Percentiles rank a stretch among this genome's conserved stretches.
phyloP scores from a whole-genome alignment of 768 basidiomycete species.

The Mycena maculata region DNA sequence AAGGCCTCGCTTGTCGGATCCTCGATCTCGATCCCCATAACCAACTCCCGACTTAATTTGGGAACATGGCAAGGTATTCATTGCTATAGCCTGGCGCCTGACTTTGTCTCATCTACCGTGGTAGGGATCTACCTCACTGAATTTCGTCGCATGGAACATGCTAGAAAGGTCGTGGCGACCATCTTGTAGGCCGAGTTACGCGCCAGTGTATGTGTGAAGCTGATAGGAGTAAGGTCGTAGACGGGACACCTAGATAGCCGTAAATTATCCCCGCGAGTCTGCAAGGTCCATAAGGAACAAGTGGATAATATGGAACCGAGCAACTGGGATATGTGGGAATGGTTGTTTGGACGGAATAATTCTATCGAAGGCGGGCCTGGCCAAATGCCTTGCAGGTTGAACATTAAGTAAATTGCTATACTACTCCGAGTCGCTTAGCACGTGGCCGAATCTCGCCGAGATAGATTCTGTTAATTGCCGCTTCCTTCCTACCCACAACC shows the following conservation, averaged over 20 bases:
- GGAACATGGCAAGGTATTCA: slow-evolving; percentile 92
- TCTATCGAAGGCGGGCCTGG: too few relatives aligned
- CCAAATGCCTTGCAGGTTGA: too few relatives aligned
- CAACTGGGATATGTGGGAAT: too few relatives aligned
- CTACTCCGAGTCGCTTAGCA: too few relatives aligned
- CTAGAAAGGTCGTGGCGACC: slow-evolving; percentile 81
- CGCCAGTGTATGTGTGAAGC: neutral
- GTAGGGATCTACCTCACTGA: slow-evolving; percentile 89
- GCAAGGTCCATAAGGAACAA: too few relatives aligned
- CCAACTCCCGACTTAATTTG: slow-evolving; percentile 78
- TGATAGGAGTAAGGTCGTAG: slow-evolving; percentile 15
- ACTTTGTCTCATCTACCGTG: neutral
- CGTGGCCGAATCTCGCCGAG: neutral
- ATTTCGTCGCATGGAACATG: slow-evolving; percentile 77
- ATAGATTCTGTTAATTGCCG: neutral
- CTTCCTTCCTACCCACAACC: neutral
- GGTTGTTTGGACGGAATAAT: too few relatives aligned
- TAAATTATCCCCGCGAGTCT: too few relatives aligned
- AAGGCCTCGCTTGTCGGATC: slow-evolving; percentile 89
- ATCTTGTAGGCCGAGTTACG: slow-evolving; percentile 58
- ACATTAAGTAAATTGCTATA: too few relatives aligned
- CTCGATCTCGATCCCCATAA: slow-evolving; percentile 86
- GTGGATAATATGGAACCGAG: too few relatives aligned
- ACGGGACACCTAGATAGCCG: too few relatives aligned
- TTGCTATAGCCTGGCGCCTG: neutral